phyloP scores from a whole-genome alignment of 768 basidiomycete species.

The Boletus insuetus region DNA sequence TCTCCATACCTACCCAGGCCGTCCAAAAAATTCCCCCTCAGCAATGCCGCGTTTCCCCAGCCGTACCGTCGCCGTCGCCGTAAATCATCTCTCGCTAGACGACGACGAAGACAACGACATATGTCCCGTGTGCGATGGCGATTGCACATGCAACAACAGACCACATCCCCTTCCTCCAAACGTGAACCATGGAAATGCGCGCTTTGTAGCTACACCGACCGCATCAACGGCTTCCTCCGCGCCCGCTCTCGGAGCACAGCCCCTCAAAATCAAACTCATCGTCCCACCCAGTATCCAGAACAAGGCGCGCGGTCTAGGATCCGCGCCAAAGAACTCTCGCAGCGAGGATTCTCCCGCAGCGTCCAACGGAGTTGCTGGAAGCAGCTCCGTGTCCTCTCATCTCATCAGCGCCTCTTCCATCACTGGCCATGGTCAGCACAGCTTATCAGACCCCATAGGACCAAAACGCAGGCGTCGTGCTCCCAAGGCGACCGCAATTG shows the following conservation, averaged over 20 bases:
- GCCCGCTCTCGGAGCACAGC: slow-evolving; percentile 27
- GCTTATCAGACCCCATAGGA: slow-evolving; percentile 10
- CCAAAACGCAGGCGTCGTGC: slow-evolving; percentile 58
- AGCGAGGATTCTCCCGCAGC: slow-evolving; percentile 27
- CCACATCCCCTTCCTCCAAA: slow-evolving; percentile 33
- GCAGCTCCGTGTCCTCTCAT: slow-evolving; percentile 16
- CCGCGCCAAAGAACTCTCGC: slow-evolving; percentile 30
- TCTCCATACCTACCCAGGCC: slow-evolving; percentile 29
- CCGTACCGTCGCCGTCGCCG: slow-evolving; percentile 57
- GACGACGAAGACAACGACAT: slow-evolving; percentile 85
- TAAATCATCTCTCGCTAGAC: slow-evolving; percentile 36
- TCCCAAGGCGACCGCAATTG: slow-evolving; percentile 43
- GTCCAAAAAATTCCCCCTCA: slow-evolving; percentile 51
- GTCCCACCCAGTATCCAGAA: slow-evolving; percentile 56
- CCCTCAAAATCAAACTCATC: slow-evolving; percentile 73
- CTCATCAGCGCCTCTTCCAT: slow-evolving; percentile 23
- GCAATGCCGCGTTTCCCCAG: slow-evolving; percentile 67
- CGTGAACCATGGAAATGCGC: slow-evolving; percentile 33
- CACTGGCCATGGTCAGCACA: slow-evolving; percentile 25
- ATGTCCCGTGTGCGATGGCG: slow-evolving; percentile 88
- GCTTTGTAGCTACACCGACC: slow-evolving; percentile 38
- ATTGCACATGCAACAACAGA: slow-evolving; percentile 73
- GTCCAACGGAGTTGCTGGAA: slow-evolving; percentile 38
- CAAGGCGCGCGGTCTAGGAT: slow-evolving; percentile 34
- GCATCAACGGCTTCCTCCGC: slow-evolving; percentile 35